Percentiles rank a stretch among this genome's conserved stretches.
Conservation (phyloP, 1,284 basidiomycete genomes). For the Boletus sp. region DNA sequence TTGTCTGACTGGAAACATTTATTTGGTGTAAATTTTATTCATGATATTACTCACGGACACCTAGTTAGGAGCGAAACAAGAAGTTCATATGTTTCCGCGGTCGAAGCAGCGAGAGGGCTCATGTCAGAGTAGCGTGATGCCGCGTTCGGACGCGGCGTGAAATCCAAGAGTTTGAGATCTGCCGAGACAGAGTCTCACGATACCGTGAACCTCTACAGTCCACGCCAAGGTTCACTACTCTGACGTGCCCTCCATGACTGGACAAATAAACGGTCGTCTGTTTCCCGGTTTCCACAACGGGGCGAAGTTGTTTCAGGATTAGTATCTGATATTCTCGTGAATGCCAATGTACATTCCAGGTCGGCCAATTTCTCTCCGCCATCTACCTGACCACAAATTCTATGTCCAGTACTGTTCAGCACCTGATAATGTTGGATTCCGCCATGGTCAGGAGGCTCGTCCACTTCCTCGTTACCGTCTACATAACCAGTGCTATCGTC, state of each 20-base stretch:
- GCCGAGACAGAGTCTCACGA: neutral
- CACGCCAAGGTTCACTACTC: neutral
- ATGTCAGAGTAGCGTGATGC: neutral
- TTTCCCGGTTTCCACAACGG: neutral
- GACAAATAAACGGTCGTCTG: neutral
- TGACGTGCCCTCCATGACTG: neutral
- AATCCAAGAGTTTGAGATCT: neutral
- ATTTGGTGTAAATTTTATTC: neutral
- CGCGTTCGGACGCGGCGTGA: neutral
- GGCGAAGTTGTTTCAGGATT: neutral
- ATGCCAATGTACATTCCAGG: conserved; percentile 22
- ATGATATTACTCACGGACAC: conserved; percentile 25
- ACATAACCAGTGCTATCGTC: conserved; percentile 32
- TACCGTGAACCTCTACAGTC: neutral
- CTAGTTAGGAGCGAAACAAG: conserved; percentile 23
- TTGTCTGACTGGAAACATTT: conserved; percentile 19
- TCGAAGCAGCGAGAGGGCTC: neutral
- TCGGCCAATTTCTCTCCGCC: neutral
- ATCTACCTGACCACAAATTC: neutral
- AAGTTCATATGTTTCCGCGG: conserved; percentile 17
- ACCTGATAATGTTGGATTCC: conserved; percentile 9
- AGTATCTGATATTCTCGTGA: neutral
- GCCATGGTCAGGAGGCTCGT: conserved; percentile 16
- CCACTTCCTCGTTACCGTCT: conserved; percentile 21
- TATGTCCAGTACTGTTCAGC: neutral